A percentile compares a stretch with the other conserved stretches of the same genome.
phyloP scores from a whole-genome alignment of 2,329 filamentous ascomycete species.

The Aspergillus glaucus region DNA sequence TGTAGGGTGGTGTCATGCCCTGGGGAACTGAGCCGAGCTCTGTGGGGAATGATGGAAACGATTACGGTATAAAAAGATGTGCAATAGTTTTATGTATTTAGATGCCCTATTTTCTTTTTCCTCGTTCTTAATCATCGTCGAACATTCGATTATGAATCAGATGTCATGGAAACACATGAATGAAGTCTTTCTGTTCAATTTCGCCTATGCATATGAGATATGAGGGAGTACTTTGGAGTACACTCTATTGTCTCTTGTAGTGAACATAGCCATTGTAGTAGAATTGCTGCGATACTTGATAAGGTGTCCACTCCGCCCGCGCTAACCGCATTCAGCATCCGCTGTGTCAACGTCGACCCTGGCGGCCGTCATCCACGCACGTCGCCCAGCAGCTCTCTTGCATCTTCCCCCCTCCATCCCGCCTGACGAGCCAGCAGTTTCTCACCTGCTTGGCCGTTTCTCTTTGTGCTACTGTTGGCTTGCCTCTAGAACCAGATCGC shows the following conservation, averaged over 20 bases:
- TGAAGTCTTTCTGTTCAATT: background rate
- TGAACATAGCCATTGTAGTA: no score
- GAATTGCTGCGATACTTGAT: no score
- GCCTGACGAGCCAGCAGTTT: conserved; percentile 7
- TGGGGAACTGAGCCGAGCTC: conserved; percentile 1
- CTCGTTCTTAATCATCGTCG: background rate
- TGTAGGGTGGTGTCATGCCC: background rate
- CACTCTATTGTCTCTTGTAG: background rate
- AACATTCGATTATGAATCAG: background rate
- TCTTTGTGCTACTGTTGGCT: conserved; percentile 1
- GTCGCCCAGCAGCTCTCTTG: conserved; percentile 4
- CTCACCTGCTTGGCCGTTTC: conserved; percentile 8
- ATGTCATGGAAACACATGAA: background rate
- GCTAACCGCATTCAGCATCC: conserved; percentile 12
- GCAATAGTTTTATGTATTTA: conserved; percentile 16
- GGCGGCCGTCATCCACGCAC: conserved; percentile 1
- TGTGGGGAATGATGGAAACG: conserved; percentile 17
- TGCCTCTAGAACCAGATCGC: no score
- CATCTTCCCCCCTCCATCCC: conserved; percentile 1
- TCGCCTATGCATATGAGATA: background rate
- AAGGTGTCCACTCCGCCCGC: conserved; percentile 2
- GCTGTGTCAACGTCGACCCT: background rate
- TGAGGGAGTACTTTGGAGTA: background rate
- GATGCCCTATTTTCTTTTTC: conserved; percentile 8
- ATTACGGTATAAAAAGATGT: conserved; percentile 14